Conservation (phyloP, 805 yeast species). For the Schwanniomyces sp. region DNA sequence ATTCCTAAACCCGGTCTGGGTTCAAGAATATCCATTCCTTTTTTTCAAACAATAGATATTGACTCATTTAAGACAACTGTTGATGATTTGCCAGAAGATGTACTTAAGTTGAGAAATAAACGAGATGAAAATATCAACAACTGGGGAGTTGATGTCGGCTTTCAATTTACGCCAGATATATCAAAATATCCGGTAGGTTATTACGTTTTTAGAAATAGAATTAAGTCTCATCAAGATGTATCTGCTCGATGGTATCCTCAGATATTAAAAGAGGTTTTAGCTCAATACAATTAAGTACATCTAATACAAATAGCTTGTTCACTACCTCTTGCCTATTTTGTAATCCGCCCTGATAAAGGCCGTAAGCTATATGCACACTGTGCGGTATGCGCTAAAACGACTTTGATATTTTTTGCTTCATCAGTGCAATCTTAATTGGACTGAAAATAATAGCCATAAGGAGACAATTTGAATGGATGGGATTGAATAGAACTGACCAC, state of each 20-base stretch:
- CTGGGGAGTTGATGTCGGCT: conserved; percentile 40
- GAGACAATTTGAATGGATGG: conserved; percentile 7
- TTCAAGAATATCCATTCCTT: conserved; percentile 47
- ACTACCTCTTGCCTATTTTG: no score
- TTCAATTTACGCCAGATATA: conserved; percentile 38
- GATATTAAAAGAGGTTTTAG: conserved; percentile 31
- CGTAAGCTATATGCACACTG: neutral
- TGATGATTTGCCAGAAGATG: conserved; percentile 23
- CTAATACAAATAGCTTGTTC: no score
- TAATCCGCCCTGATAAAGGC: neutral
- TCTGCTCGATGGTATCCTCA: conserved; percentile 44
- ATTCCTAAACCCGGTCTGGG: conserved; percentile 41
- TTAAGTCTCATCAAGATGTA: conserved; percentile 45
- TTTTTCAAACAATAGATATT: conserved; percentile 48
- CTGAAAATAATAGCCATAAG: neutral
- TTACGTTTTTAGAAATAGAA: conserved; percentile 46
- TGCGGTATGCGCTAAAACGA: neutral
- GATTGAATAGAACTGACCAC: conserved; percentile 35
- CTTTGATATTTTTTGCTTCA: neutral
- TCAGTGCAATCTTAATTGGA: no score
- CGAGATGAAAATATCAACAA: conserved; percentile 35
- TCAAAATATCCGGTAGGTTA: conserved; percentile 45
- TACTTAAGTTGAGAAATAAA: conserved; percentile 26
- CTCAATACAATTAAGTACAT: conserved; percentile 12
- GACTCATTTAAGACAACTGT: conserved; percentile 30